These are phyloP conservation scores for Mycena citricolor DNA, from an alignment of 1,284 basidiomycete genomes.

Conservation along the genomic window DNA sequence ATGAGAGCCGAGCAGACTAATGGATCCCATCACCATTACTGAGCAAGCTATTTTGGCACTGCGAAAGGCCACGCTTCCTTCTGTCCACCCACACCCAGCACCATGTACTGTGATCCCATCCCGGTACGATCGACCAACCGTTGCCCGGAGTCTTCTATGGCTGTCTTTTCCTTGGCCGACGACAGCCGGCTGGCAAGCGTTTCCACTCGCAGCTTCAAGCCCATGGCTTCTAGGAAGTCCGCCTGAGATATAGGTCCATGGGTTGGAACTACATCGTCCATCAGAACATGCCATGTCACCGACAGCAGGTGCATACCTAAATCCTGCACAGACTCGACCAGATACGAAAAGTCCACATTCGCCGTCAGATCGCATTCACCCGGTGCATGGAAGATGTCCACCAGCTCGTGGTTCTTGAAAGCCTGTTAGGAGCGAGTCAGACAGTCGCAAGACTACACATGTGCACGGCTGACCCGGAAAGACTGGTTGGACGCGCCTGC, in stretches of 20 bases:
- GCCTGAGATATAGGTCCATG: conserved; percentile 72
- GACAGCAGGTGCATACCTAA: conserved; percentile 27
- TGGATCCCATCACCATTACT: too few species aligned
- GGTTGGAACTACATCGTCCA: conserved; percentile 37
- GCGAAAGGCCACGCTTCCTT: conserved; percentile 14
- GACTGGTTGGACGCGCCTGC: conserved; percentile 72
- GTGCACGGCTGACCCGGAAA: conserved; percentile 65
- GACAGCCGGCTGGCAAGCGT: conserved; percentile 47
- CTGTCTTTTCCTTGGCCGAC: conserved; percentile 46
- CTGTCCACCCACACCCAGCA: conserved; percentile 47
- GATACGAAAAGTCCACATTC: conserved; percentile 93
- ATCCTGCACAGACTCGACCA: conserved; percentile 74
- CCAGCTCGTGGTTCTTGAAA: conserved; percentile 86
- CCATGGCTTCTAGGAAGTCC: conserved; percentile 71
- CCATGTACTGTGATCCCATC: conserved; percentile 68
- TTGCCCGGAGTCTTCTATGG: conserved; percentile 49
- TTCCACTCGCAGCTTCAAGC: conserved; percentile 61
- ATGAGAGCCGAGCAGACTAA: too few species aligned
- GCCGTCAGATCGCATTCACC: conserved; percentile 91
- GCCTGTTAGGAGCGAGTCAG: conserved; percentile 50
- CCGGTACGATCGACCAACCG: conserved; percentile 60
- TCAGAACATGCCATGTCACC: too few species aligned
- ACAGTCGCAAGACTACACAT: conserved; percentile 7
- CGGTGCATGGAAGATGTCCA: conserved; percentile 83
- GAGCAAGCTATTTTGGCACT: too few species aligned